phyloP scores from a whole-genome alignment of 179 eudicot genomes.

The Heliamphora pulchella region DNA sequence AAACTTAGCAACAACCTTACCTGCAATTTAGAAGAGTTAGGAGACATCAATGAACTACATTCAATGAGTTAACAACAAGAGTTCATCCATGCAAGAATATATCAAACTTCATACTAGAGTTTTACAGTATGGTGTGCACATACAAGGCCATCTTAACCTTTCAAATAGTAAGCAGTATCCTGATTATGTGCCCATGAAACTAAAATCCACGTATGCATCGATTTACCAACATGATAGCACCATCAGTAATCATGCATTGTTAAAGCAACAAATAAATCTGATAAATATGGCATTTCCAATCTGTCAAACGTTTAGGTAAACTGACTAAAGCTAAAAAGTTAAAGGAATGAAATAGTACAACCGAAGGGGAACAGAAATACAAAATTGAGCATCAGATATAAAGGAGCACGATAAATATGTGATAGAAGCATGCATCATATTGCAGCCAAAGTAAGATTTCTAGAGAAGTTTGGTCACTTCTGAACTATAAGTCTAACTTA shows the following conservation, averaged over 20 bases:
- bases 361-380: no score
- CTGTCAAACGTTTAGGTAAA: no score
- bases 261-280: not conserved
- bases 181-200: not conserved
- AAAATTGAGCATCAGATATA: no score
- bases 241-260: not conserved
- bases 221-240: not conserved
- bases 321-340: no score
- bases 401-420: no score
- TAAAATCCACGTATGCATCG: not conserved
- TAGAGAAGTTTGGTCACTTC: no score
- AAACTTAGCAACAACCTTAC: conserved; percentile 97
- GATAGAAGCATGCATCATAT: no score
- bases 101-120: not conserved
- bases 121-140: not conserved
- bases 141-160: conserved; percentile 2
- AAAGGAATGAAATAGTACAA: no score
- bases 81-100: not conserved
- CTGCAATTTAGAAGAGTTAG: conserved; percentile 33
- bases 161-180: not conserved
- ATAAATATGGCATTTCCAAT: no score
- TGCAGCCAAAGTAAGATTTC: no score
- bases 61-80: not conserved
- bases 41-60: not conserved
- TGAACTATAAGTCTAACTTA: no score